These are phyloP conservation scores for Thraustochytrium striatum DNA, from an alignment of 352 stramenopile genomes.

Conservation along the genomic window DNA sequence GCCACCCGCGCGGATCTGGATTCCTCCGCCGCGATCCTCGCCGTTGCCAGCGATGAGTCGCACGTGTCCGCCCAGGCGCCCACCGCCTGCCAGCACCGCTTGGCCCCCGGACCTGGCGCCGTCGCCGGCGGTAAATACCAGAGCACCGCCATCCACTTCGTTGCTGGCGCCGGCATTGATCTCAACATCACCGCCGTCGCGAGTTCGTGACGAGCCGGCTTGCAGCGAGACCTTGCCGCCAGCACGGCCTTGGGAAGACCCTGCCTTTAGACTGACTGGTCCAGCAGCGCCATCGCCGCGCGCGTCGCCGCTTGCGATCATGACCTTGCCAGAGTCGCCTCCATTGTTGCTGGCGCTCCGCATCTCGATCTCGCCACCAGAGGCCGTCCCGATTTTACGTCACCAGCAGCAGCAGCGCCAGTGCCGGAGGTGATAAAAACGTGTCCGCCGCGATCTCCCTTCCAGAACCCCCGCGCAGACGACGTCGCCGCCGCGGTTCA, in stretches of 20 bases:
- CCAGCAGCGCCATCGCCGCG: no score
- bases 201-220: background rate
- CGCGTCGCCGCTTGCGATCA: no score
- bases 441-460: slow-evolving; percentile 2
- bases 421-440: background rate
- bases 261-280: background rate
- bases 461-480: no score
- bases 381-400: no score
- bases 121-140: background rate
- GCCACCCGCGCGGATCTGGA: no score
- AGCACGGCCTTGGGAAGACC: no score
- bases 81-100: background rate
- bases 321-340: no score
- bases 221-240: slow-evolving; percentile 12
- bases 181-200: background rate
- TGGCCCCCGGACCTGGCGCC: background rate
- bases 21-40: background rate
- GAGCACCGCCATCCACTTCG: background rate
- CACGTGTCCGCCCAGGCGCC: background rate
- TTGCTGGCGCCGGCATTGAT: slow-evolving; percentile 1
- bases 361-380: background rate
- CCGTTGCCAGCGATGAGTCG: background rate
- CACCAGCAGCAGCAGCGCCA: background rate
- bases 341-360: no score
- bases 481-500: background rate